Conservation (phyloP, 1,284 basidiomycete genomes). For the Singerocomus rubriflavus region DNA sequence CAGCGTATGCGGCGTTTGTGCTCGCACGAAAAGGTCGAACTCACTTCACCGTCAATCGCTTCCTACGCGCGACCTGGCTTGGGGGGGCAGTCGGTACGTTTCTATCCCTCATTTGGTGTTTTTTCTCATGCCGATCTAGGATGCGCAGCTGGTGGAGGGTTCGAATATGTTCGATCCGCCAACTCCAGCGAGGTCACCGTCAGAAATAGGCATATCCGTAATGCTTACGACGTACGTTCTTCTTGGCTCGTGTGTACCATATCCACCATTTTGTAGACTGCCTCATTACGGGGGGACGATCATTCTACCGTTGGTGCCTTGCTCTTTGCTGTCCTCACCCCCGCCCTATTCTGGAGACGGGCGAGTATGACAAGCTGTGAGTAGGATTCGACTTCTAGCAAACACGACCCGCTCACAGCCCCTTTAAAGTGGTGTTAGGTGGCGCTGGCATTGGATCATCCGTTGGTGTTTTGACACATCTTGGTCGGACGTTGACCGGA, state of each 20-base stretch:
- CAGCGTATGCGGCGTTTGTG: conserved; percentile 52
- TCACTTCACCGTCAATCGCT: conserved; percentile 53
- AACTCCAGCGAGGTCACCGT: conserved; percentile 40
- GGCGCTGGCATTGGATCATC: conserved; percentile 66
- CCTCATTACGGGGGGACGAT: conserved; percentile 59
- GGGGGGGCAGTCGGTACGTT: conserved; percentile 51
- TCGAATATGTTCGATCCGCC: conserved; percentile 44
- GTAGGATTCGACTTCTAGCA: conserved; percentile 21
- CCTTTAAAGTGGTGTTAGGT: conserved; percentile 56
- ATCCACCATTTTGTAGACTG: conserved; percentile 39
- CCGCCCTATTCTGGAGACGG: conserved; percentile 66
- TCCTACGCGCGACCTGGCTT: conserved; percentile 67
- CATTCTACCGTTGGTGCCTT: conserved; percentile 68
- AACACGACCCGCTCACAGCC: background rate
- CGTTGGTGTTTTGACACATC: conserved; percentile 55
- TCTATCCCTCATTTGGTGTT: background rate
- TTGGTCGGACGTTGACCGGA: conserved; percentile 47
- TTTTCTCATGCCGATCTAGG: conserved; percentile 19
- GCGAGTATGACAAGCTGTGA: conserved; percentile 54
- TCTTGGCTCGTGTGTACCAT: background rate
- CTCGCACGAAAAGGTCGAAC: conserved; percentile 51
- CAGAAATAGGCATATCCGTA: conserved; percentile 38
- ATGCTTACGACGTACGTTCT: conserved; percentile 54
- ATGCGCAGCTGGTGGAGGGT: conserved; percentile 41
- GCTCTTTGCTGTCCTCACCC: conserved; percentile 56